A percentile compares a stretch with the other conserved stretches of the same genome.
phyloP scores from a whole-genome alignment of 1,284 basidiomycete genomes.

The Ustilago xerochloae region DNA sequence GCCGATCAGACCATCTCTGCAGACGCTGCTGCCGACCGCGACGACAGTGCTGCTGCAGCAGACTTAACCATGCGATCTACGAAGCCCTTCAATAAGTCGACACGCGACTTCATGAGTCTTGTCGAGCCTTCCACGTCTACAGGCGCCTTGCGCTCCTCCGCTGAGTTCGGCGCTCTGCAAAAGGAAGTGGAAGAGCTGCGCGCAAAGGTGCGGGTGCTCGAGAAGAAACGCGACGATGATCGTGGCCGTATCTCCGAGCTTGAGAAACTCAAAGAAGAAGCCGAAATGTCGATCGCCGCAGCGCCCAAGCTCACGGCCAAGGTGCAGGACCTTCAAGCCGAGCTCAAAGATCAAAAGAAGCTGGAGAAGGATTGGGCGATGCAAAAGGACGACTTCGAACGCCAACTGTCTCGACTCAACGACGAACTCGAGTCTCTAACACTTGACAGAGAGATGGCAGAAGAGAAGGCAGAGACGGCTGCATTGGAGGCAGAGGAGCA shows the following conservation, averaged over 20 bases:
- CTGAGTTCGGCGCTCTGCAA: conserved; percentile 48
- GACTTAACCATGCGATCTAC: conserved; percentile 28
- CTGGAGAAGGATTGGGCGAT: conserved; percentile 58
- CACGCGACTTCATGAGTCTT: conserved; percentile 54
- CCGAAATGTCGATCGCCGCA: conserved; percentile 81
- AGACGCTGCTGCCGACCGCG: neutral
- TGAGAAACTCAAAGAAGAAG: conserved; percentile 84
- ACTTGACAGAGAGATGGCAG: conserved; percentile 96
- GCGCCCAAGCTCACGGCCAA: conserved; percentile 77
- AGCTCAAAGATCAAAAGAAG: conserved; percentile 56
- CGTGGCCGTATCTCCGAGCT: conserved; percentile 82
- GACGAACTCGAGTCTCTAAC: conserved; percentile 94
- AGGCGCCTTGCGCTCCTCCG: conserved; percentile 18
- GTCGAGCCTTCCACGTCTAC: conserved; percentile 29
- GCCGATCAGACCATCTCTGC: conserved; percentile 39
- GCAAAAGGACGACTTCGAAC: conserved; percentile 49
- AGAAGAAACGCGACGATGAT: conserved; percentile 87
- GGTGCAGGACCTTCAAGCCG: conserved; percentile 53
- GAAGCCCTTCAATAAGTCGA: conserved; percentile 40
- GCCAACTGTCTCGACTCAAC: conserved; percentile 77
- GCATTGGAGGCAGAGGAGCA: conserved; percentile 82
- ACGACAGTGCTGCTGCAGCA: neutral
- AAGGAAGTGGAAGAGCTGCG: conserved; percentile 75
- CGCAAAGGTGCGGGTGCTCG: conserved; percentile 84
- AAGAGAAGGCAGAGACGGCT: conserved; percentile 87